A percentile compares a stretch with the other conserved stretches of the same genome.
Conservation (phyloP, 163 green algal species). For the Scenedesmus sp. region DNA sequence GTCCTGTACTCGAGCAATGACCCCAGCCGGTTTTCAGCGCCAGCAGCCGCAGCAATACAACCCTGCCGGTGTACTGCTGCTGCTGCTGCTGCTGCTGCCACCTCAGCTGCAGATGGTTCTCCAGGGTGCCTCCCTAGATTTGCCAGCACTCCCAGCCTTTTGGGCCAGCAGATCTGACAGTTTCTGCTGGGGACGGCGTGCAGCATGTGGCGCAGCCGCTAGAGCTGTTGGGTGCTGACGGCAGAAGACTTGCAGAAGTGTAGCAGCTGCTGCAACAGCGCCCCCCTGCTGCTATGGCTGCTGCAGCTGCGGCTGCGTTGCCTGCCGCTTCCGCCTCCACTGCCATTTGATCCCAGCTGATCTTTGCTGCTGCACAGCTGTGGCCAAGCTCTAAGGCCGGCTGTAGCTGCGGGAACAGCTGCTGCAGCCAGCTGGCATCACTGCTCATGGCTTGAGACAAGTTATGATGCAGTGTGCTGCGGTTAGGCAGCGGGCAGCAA, state of each 20-base stretch:
- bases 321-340: neutral
- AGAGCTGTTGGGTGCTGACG: too few species aligned
- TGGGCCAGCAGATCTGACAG: neutral
- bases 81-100: conserved; percentile 4
- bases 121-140: neutral
- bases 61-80: neutral
- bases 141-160: neutral
- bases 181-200: neutral
- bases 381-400: neutral
- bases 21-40: too few species aligned
- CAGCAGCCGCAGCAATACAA: neutral
- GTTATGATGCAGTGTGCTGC: neutral
- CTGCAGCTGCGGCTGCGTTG: neutral
- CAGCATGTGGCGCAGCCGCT: too few species aligned
- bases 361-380: neutral
- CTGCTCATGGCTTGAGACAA: neutral
- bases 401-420: conserved; percentile 26
- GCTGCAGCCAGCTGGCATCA: neutral
- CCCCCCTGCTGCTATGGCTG: neutral
- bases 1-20: too few species aligned
- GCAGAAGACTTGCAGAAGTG: too few species aligned
- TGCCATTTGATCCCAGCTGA: neutral
- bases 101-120: neutral
- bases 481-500: neutral
- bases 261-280: neutral